Evolutionary conservation across 768 basidiomycete genomes (phyloP), one percentile per base, ranked within the genome.

Genomic region (Termitomyces sp.): DNA sequence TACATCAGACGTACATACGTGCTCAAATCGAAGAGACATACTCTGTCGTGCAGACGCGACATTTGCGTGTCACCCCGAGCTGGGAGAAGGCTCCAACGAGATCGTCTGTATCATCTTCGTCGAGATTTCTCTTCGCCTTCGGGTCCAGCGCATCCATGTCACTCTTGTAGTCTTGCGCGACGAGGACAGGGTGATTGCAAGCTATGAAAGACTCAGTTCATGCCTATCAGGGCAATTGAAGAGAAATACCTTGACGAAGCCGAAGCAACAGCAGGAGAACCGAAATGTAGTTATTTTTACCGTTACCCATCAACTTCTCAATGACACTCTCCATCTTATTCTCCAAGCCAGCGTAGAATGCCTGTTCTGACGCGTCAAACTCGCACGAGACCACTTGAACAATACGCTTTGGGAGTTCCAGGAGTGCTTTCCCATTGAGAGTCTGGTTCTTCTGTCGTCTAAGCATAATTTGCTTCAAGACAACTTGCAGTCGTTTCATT

Each of bases 381-480:
- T 76, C 72, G 70, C 93, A 95, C 2, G 85, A 78, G 0, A 96
- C 75, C 36, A 94, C 71, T 10, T 88, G 72, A 32, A 99, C 77
- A 2, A 68, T 79, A 3, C 94, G 83, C 14, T 78, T 80, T 0
- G 97, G 97, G 0, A 99, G 81, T 16, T 88, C 79, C 41, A 98
- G 78, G 20, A 98, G 76, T 0, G 84, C 83, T 65, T 93, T 89
- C 5, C 96, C 96, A 56, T 94, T 87, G 18, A 89, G 61, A 0
- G 73, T 63, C 52, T 86, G 82, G 38, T 79, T 80, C 72, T 98
- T 99, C 3, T 79, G 86, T 4, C 97, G 85, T 5, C 96, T 81
- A 32, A 98, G 82, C 94, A 98, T 96, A 60, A 95, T 78, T 13
- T 88, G 81, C 62, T 87, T 85, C 14, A 98, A 75, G 3, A 98